Evolutionary conservation across 352 stramenopile species (phyloP), one percentile per base, ranked within the genome.

Genomic region (Pythium brassicae): DNA sequence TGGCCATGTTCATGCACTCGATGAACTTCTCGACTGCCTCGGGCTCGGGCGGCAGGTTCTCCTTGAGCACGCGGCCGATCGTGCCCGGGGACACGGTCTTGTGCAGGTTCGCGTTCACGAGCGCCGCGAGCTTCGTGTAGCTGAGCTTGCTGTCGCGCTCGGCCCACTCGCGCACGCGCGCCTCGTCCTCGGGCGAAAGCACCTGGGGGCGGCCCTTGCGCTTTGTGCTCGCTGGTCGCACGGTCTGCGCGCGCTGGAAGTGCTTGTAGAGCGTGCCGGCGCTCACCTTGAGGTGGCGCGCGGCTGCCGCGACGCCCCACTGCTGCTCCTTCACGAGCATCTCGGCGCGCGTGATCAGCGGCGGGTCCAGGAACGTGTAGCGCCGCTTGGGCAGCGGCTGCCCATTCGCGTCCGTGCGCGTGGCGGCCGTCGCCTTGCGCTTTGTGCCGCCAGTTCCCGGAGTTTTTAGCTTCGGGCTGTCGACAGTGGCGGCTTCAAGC

Each of bases 211-310:
- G 49, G 19, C 49, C 49, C 17, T 54, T 54, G 49, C 49, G 49
- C 49, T 54, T 54, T 20, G 49, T 54, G 32, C 49, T 54, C 49
- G 20, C 20, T 2, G 49, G 49, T 4, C 49, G 49, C 32, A n/a
- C 49, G 7, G 32, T 45, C 32, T 54, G 49, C 34, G 49, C 49
- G 49, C 49, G 49, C 34, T 54, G 49, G 32, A 54, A 54, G 49
- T 54, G 49, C 49, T 54, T 54, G 49, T 54, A 54, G 49, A 54
- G 49, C 49, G 49, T 54, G 9, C 49, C 49, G n/a, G 49, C 49
- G 49, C 49, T 54, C 49, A 54, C 49, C n/a, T 54, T 54, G 32
- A 54, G 49, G 49, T 54, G 49, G n/a, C 49, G 49, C 49, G 49
- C 49, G 9, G 49, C 49, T 5, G 49, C 49, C n/a, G 49, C 49